phyloP scores from a whole-genome alignment of 2,329 filamentous ascomycete species.

The Plenodomus tracheiphilus region DNA sequence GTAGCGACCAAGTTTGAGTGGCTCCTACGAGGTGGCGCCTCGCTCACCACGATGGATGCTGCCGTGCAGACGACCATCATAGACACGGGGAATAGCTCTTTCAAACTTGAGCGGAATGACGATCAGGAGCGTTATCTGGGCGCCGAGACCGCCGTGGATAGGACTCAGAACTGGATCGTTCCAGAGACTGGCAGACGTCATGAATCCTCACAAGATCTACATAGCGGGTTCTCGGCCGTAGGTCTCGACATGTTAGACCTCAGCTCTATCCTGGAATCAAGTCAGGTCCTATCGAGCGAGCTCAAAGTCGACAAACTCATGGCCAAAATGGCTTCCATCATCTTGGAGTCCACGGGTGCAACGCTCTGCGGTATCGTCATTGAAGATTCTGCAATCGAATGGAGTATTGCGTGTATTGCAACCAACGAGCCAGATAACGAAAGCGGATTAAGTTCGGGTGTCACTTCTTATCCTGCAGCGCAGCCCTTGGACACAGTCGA shows the following conservation, averaged over 20 bases:
- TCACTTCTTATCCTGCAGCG: constrained; percentile 67
- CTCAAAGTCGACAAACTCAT: constrained; percentile 74
- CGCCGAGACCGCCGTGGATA: constrained; percentile 47
- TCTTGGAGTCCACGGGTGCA: constrained; percentile 75
- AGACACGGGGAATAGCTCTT: constrained; percentile 46
- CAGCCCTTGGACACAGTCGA: constrained; percentile 66
- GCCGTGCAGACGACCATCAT: constrained; percentile 72
- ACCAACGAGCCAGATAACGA: constrained; percentile 60
- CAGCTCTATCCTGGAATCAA: constrained; percentile 76
- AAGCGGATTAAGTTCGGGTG: constrained; percentile 48
- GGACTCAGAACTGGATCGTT: constrained; percentile 54
- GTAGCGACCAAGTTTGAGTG: constrained; percentile 70
- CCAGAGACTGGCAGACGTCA: constrained; percentile 49
- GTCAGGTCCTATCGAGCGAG: constrained; percentile 78
- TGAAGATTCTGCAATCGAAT: constrained; percentile 66
- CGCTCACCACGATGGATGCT: constrained; percentile 62
- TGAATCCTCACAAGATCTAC: constrained; percentile 55
- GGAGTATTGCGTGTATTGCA: constrained; percentile 75
- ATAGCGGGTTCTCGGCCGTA: constrained; percentile 66
- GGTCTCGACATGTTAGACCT: constrained; percentile 80
- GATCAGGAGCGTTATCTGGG: constrained; percentile 45
- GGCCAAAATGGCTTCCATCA: constrained; percentile 80
- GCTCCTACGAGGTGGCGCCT: constrained; percentile 66
- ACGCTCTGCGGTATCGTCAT: constrained; percentile 75
- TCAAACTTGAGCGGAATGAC: constrained; percentile 51